These are phyloP conservation scores for Tulasnella sp. DNA, from an alignment of 768 basidiomycete genomes.

Conservation along the genomic window DNA sequence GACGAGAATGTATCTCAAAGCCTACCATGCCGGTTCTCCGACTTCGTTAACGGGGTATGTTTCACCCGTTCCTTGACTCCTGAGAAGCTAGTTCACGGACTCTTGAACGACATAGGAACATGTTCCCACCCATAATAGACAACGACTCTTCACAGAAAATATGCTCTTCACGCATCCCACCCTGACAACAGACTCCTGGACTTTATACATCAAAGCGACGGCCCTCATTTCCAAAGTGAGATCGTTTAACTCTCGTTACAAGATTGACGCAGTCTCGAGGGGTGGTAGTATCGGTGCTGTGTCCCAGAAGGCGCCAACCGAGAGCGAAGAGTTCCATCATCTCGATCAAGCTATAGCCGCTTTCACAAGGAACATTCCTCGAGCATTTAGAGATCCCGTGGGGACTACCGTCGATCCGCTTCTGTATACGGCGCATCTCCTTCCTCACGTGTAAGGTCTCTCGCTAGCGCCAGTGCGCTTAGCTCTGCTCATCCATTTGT, in stretches of 20 bases:
- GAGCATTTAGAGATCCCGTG: slow-evolving; percentile 60
- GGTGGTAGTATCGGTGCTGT: neutral
- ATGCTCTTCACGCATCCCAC: slow-evolving; percentile 31
- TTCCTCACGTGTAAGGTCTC: slow-evolving; percentile 39
- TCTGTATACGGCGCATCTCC: slow-evolving; percentile 51
- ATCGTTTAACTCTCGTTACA: slow-evolving; percentile 30
- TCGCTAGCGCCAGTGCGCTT: neutral
- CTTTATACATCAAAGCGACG: slow-evolving; percentile 34
- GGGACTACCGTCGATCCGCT: slow-evolving; percentile 53
- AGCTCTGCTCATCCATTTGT: neutral
- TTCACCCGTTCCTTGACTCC: neutral
- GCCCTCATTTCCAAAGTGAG: slow-evolving; percentile 19
- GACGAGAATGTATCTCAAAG: slow-evolving; percentile 26
- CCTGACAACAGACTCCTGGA: slow-evolving; percentile 31
- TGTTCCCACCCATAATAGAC: slow-evolving; percentile 27
- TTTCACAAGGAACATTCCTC: slow-evolving; percentile 61
- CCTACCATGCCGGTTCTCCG: slow-evolving; percentile 18
- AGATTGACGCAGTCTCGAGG: neutral
- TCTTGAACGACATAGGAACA: neutral
- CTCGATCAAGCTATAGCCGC: slow-evolving; percentile 60
- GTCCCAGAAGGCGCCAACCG: slow-evolving; percentile 47
- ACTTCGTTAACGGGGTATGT: slow-evolving; percentile 18
- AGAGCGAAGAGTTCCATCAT: slow-evolving; percentile 64
- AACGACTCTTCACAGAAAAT: slow-evolving; percentile 6
- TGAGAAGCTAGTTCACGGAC: neutral